phyloP scores from a whole-genome alignment of 208 protist species.

The Crithidia bombi region DNA sequence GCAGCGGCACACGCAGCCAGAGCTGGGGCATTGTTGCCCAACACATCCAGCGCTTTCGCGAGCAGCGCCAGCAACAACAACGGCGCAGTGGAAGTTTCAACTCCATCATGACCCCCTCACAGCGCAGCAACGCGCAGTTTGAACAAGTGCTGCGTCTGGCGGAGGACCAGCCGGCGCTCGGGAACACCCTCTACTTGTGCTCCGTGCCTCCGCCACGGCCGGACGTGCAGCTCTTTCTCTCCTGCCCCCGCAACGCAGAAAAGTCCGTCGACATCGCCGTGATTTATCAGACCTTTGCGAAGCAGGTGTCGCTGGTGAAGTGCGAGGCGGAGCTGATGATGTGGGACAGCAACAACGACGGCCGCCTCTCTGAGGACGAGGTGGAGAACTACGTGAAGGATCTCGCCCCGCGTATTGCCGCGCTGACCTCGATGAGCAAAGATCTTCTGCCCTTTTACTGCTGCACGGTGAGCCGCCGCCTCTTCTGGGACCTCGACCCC shows the following conservation, averaged over 20 bases:
- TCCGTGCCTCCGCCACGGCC: constrained; percentile 52
- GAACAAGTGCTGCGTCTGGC: constrained; percentile 26
- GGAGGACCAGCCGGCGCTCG: constrained; percentile 46
- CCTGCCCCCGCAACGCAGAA: constrained; percentile 57
- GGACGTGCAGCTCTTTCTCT: constrained; percentile 70
- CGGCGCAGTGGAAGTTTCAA: neutral
- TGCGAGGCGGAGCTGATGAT: constrained; percentile 83
- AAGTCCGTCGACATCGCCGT: constrained; percentile 56
- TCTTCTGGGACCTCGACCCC: constrained; percentile 91
- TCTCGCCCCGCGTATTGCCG: constrained; percentile 73
- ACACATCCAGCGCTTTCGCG: constrained; percentile 27
- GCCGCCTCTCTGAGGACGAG: constrained; percentile 85
- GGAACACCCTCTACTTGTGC: constrained; percentile 54
- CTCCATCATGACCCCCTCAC: constrained; percentile 1
- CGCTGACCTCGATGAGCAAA: constrained; percentile 57
- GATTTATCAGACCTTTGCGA: constrained; percentile 80
- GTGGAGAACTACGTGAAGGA: constrained; percentile 88
- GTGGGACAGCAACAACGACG: constrained; percentile 89
- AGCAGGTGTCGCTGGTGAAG: constrained; percentile 86
- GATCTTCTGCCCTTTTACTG: constrained; percentile 89
- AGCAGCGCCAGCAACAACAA: constrained; percentile 10
- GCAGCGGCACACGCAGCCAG: constrained; percentile 2
- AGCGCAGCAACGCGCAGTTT: constrained; percentile 18
- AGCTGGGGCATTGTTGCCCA: constrained; percentile 12
- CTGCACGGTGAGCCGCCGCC: constrained; percentile 86